Evolutionary conservation across 1,284 basidiomycete species (phyloP).

Genomic region (Trametes polyzona): DNA sequence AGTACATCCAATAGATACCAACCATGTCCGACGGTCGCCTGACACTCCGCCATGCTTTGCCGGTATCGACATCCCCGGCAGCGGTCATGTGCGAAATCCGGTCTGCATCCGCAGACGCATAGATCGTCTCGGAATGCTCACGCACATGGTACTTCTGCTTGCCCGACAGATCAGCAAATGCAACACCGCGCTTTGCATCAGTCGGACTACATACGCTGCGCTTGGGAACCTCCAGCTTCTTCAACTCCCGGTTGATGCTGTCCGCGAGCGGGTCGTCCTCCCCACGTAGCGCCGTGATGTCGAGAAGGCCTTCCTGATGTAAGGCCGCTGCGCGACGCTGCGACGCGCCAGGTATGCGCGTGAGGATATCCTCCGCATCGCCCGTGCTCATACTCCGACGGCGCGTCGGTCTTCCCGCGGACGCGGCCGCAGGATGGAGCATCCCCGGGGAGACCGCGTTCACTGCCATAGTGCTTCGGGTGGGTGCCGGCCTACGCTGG

Average conservation of each 20-base stretch:
- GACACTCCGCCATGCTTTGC: constrained; percentile 88
- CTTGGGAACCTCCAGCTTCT: constrained; percentile 54
- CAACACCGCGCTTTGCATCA: background rate
- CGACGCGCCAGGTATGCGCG: constrained; percentile 35
- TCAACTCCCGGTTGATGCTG: constrained; percentile 71
- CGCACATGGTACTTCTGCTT: constrained; percentile 62
- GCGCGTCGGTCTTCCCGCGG: constrained; percentile 48
- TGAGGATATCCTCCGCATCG: constrained; percentile 54
- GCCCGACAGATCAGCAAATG: constrained; percentile 2
- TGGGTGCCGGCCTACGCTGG: constrained; percentile 30
- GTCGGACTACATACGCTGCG: constrained; percentile 51
- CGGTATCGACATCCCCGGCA: constrained; percentile 81
- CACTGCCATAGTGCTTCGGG: background rate
- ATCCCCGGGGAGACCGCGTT: background rate
- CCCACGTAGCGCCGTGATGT: constrained; percentile 42
- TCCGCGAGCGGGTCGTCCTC: constrained; percentile 61
- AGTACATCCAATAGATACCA: constrained; percentile 18
- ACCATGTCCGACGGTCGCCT: constrained; percentile 94
- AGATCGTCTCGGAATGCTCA: constrained; percentile 76
- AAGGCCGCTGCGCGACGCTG: constrained; percentile 32
- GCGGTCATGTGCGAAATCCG: constrained; percentile 67
- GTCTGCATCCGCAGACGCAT: constrained; percentile 76
- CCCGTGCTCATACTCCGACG: constrained; percentile 76
- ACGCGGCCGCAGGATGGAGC: constrained; percentile 15
- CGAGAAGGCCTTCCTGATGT: constrained; percentile 41